Conservation (phyloP, 2,329 filamentous ascomycete genomes). For the Monosporascus sp. region DNA sequence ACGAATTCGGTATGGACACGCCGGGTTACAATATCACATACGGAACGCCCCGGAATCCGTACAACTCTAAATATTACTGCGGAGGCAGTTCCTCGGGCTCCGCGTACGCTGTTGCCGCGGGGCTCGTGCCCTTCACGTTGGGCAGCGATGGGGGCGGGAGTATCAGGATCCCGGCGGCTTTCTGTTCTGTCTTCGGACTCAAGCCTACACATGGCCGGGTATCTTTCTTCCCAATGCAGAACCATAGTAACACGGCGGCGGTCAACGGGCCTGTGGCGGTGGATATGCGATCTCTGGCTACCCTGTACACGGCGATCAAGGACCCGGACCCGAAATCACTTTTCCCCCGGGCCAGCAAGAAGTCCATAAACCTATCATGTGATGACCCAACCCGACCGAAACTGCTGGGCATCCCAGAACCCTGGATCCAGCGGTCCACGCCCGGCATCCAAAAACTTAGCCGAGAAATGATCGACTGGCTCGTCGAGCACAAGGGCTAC, state of each 20-base stretch:
- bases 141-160: slow-evolving; percentile 71
- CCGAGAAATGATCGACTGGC: slow-evolving; percentile 41
- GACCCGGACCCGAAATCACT: slow-evolving; percentile 53
- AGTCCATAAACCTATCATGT: slow-evolving; percentile 24
- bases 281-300: slow-evolving; percentile 60
- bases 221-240: slow-evolving; percentile 53
- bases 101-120: slow-evolving; percentile 63
- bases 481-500: slow-evolving; percentile 49
- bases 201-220: slow-evolving; percentile 66
- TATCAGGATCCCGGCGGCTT: slow-evolving; percentile 66
- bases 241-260: slow-evolving; percentile 55
- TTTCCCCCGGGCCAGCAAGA: slow-evolving; percentile 38
- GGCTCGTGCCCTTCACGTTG: slow-evolving; percentile 65
- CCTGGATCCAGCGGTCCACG: slow-evolving; percentile 52
- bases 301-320: slow-evolving; percentile 60
- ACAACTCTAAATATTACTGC: slow-evolving; percentile 67
- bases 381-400: slow-evolving; percentile 28
- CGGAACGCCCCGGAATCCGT: slow-evolving; percentile 72
- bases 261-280: slow-evolving; percentile 64
- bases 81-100: slow-evolving; percentile 73
- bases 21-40: slow-evolving; percentile 69
- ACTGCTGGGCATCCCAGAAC: slow-evolving; percentile 56
- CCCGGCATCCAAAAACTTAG: slow-evolving; percentile 37
- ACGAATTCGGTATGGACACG: slow-evolving; percentile 69
- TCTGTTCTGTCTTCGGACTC: slow-evolving; percentile 69